A percentile compares a stretch with the other conserved stretches of the same genome.
Evolutionary conservation across 495 filamentous ascomycete species (phyloP).

Genomic region (Neurospora sublineolata): DNA sequence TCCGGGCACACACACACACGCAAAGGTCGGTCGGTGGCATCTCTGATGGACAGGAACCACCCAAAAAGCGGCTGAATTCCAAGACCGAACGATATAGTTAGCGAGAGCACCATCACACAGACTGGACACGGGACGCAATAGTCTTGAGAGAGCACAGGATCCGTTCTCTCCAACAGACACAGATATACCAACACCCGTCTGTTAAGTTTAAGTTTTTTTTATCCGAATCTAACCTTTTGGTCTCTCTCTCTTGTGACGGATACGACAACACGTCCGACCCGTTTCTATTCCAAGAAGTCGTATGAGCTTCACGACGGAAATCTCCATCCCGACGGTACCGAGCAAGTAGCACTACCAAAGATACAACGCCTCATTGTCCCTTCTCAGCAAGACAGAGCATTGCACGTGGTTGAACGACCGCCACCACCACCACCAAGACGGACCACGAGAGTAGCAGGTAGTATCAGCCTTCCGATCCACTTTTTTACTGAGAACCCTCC

Average conservation of each 20-base stretch:
- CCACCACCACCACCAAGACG: not conserved
- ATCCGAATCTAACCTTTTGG: not conserved
- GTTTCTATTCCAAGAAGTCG: not conserved
- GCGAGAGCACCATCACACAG: not conserved
- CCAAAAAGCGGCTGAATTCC: not conserved
- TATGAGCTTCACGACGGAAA: not conserved
- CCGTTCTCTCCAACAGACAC: not conserved
- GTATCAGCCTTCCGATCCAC: not conserved
- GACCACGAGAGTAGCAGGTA: not conserved
- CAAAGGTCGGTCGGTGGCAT: not conserved
- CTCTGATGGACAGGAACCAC: not conserved
- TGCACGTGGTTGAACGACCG: not conserved
- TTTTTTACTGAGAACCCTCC: not conserved
- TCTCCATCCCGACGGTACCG: not conserved
- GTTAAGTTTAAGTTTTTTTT: not conserved
- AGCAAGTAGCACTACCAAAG: not conserved
- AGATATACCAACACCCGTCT: not conserved
- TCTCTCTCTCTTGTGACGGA: not conserved
- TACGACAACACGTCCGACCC: not conserved
- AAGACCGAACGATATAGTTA: not conserved
- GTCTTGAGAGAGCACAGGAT: not conserved
- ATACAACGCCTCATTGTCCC: not conserved
- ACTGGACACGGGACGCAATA: not conserved
- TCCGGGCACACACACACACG: not conserved
- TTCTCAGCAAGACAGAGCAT: not conserved